These are phyloP conservation scores for Hypoxylon sp. DNA, from an alignment of 2,329 filamentous ascomycete genomes.

Conservation along the genomic window DNA sequence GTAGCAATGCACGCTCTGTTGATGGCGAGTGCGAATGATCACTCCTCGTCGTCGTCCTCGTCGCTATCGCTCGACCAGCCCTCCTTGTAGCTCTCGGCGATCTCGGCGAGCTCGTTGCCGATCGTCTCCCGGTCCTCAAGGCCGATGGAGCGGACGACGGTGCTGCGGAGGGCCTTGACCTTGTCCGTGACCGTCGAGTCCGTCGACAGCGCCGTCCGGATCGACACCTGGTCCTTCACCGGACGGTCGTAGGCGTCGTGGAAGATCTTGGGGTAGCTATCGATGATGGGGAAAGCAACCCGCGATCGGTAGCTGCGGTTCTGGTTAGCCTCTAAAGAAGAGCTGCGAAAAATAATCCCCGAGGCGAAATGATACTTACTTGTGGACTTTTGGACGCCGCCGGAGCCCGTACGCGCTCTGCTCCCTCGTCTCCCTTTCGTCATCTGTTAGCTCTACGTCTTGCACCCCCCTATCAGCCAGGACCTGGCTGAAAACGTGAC, in stretches of 20 bases:
- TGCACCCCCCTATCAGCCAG: constrained; percentile 46
- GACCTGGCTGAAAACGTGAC: constrained; percentile 55
- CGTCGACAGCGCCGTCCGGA: constrained; percentile 72
- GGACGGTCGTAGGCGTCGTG: constrained; percentile 49
- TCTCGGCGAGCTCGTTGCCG: constrained; percentile 80
- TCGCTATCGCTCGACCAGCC: constrained; percentile 82
- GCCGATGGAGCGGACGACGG: constrained; percentile 68
- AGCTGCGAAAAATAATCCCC: background rate
- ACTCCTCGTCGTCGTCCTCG: constrained; percentile 65
- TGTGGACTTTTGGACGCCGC: constrained; percentile 43
- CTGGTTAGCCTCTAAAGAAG: constrained; percentile 9
- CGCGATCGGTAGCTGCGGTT: constrained; percentile 57
- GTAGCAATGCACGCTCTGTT: too few species aligned
- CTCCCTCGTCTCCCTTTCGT: constrained; percentile 36
- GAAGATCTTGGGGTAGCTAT: constrained; percentile 85
- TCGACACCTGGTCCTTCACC: constrained; percentile 53
- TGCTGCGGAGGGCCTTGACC: constrained; percentile 70
- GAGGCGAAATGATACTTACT: constrained; percentile 38
- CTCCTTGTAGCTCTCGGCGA: constrained; percentile 88
- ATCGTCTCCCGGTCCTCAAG: constrained; percentile 85
- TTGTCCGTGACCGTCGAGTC: constrained; percentile 75
- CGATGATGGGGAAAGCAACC: constrained; percentile 77
- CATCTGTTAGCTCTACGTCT: constrained; percentile 36
- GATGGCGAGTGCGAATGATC: background rate
- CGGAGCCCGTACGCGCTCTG: constrained; percentile 24